Conservation (phyloP, 257 asterid species). For the Pogostemon cablin region DNA sequence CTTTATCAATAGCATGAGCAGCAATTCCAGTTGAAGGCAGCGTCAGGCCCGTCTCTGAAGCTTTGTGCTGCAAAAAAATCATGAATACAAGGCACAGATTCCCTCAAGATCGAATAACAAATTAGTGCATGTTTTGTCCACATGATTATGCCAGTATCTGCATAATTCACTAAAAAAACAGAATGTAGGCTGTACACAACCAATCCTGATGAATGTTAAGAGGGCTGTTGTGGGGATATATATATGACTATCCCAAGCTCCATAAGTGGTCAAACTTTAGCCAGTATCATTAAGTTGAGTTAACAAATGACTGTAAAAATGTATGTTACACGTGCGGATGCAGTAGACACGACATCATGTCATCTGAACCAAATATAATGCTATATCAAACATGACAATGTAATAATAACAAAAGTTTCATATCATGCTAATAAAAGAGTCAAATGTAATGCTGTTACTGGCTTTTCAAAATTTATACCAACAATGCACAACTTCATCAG, state of each 20-base stretch:
- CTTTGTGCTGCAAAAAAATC: constrained; percentile 51
- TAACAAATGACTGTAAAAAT: background rate
- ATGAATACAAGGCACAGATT: constrained; percentile 8
- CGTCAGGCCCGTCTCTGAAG: constrained; percentile 43
- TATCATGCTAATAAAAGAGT: background rate
- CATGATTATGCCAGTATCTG: constrained; percentile 15
- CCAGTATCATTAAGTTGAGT: background rate
- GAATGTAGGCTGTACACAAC: background rate
- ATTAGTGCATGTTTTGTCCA: background rate
- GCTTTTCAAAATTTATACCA: background rate
- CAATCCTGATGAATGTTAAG: background rate
- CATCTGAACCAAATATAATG: background rate
- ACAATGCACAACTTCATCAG: background rate
- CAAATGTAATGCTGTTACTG: background rate
- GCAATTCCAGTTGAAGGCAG: constrained; percentile 85
- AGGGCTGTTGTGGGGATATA: no score
- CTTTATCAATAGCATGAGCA: constrained; percentile 80
- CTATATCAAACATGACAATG: background rate
- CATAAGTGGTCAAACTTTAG: background rate
- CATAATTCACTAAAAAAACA: background rate
- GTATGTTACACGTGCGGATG: background rate
- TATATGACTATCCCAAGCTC: no score
- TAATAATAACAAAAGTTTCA: background rate
- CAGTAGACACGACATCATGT: background rate
- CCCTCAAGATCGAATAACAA: constrained; percentile 4